phyloP scores from a whole-genome alignment of 2,329 filamentous ascomycete species.

The Anisogramma anomala region DNA sequence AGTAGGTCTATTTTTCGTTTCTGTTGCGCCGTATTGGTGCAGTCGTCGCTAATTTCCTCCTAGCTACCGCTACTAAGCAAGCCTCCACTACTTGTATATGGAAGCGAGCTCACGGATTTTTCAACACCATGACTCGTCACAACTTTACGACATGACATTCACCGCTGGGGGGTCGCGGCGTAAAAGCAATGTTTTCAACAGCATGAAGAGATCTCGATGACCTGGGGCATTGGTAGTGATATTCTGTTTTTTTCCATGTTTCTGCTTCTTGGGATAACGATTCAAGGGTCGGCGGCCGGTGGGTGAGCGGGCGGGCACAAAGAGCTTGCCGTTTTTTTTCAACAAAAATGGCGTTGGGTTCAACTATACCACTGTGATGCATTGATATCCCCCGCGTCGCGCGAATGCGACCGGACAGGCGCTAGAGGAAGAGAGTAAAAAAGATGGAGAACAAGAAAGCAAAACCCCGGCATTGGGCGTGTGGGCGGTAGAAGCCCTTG shows the following conservation, averaged over 20 bases:
- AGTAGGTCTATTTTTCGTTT: constrained; percentile 42
- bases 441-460: too few species aligned
- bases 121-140: constrained; percentile 12
- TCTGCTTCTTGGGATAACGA: constrained; percentile 1
- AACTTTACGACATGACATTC: constrained; percentile 3
- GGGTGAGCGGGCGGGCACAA: constrained; percentile 4
- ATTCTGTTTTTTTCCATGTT: constrained; percentile 1
- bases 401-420: constrained; percentile 7
- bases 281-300: background rate
- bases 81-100: constrained; percentile 16
- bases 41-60: constrained; percentile 21
- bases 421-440: constrained; percentile 5
- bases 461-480: background rate
- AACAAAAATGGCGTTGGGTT: constrained; percentile 17
- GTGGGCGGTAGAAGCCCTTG: background rate
- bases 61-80: constrained; percentile 57
- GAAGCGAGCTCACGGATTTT: constrained; percentile 3
- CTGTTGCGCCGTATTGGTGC: background rate
- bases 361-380: constrained; percentile 12
- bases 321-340: constrained; percentile 14
- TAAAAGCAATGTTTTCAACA: constrained; percentile 22
- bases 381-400: constrained; percentile 12
- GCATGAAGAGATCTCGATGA: constrained; percentile 17
- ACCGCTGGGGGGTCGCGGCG: constrained; percentile 1
- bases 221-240: constrained; percentile 2